phyloP scores from a whole-genome alignment of 805 yeast species.

The Cyberlindnera mississippiensis region DNA sequence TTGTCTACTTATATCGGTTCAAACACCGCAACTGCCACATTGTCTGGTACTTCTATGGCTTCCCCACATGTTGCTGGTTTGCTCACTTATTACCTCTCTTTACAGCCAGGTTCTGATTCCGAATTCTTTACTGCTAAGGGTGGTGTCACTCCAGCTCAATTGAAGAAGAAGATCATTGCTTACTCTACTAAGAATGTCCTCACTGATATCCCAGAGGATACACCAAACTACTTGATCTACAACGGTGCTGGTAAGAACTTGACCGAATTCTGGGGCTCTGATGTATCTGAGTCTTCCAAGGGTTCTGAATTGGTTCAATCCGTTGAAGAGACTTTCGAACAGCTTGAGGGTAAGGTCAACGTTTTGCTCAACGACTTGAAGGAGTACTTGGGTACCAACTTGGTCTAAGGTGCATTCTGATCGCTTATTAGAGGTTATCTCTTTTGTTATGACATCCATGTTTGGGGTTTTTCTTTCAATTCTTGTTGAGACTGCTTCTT shows the following conservation, averaged over 20 bases:
- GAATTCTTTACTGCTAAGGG: constrained; percentile 52
- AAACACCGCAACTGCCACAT: constrained; percentile 67
- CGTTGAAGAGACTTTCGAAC: constrained; percentile 20
- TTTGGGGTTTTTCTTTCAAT: background rate
- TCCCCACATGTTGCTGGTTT: constrained; percentile 95
- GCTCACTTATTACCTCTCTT: constrained; percentile 81
- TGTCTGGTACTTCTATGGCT: constrained; percentile 98
- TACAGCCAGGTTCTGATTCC: constrained; percentile 72
- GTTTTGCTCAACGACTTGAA: constrained; percentile 15
- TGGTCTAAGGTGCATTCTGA: constrained; percentile 1
- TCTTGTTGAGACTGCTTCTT: background rate
- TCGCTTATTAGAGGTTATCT: background rate
- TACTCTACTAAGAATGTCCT: constrained; percentile 61
- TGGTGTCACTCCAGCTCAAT: constrained; percentile 63
- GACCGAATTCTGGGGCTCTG: constrained; percentile 30
- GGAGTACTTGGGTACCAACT: constrained; percentile 16
- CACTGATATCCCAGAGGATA: constrained; percentile 61
- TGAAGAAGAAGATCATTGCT: constrained; percentile 70
- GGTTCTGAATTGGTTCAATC: constrained; percentile 8
- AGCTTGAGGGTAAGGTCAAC: constrained; percentile 22
- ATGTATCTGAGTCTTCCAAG: no score
- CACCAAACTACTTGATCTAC: constrained; percentile 73
- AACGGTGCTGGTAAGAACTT: constrained; percentile 78
- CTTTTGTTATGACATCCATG: background rate
- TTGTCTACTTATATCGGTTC: constrained; percentile 82